Percentiles rank a stretch among this genome's conserved stretches.
Evolutionary conservation across 2,329 filamentous ascomycete genomes (phyloP).

Genomic region (Phyllachora maydis): DNA sequence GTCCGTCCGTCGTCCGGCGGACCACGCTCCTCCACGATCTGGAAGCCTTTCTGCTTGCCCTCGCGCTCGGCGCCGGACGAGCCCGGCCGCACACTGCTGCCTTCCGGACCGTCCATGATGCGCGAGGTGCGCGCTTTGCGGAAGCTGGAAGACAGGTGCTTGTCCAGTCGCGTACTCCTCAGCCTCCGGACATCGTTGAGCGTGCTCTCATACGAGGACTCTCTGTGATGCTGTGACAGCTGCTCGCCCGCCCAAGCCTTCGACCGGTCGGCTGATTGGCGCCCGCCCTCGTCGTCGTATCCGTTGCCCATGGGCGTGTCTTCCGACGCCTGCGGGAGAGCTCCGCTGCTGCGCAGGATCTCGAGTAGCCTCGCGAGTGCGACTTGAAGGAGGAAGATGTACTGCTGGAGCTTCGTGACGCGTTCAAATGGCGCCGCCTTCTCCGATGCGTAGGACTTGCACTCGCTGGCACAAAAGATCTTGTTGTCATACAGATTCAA

Average conservation of each 20-base stretch:
- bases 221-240: slow-evolving; percentile 38
- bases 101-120: slow-evolving; percentile 76
- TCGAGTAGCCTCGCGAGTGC: slow-evolving; percentile 77
- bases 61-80: slow-evolving; percentile 45
- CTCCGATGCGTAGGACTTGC: slow-evolving; percentile 35
- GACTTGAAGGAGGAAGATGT: slow-evolving; percentile 79
- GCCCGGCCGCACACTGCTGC: slow-evolving; percentile 43
- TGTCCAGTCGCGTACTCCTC: slow-evolving; percentile 82
- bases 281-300: slow-evolving; percentile 47
- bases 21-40: slow-evolving; percentile 65
- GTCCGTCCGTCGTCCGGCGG: slow-evolving; percentile 46
- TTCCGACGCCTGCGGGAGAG: slow-evolving; percentile 54
- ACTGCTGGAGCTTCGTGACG: slow-evolving; percentile 79
- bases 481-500: slow-evolving; percentile 48
- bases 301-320: slow-evolving; percentile 47
- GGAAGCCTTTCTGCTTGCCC: slow-evolving; percentile 32
- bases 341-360: slow-evolving; percentile 66
- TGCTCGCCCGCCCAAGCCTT: slow-evolving; percentile 47
- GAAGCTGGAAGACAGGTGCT: slow-evolving; percentile 82
- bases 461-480: slow-evolving; percentile 52
- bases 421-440: slow-evolving; percentile 37
- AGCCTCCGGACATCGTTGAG: slow-evolving; percentile 86
- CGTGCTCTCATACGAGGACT: slow-evolving; percentile 81
- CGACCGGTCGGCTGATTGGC: slow-evolving; percentile 37
- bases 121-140: slow-evolving; percentile 77